Percentiles rank a stretch among this genome's conserved stretches.
Evolutionary conservation across 2,329 filamentous ascomycete genomes (phyloP).

Genomic region (Penicillium griseofulvum): DNA sequence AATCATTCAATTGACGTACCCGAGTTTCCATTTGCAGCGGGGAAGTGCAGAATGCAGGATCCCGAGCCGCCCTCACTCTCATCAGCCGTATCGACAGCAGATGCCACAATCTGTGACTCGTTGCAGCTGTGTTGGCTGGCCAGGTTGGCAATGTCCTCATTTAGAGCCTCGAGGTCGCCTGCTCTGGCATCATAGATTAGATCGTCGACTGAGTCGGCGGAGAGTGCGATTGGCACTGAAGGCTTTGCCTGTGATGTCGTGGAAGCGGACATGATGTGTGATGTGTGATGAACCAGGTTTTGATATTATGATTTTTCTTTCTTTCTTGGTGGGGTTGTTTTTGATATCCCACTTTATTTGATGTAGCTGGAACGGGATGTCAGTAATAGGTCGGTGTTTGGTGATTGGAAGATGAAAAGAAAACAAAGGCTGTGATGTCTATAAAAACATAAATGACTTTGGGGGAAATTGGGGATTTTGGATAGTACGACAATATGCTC

Average conservation of each 20-base stretch:
- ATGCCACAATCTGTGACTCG: slow-evolving; percentile 63
- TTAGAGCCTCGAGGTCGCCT: slow-evolving; percentile 71
- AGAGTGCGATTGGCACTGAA: slow-evolving; percentile 45
- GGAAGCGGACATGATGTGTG: slow-evolving; percentile 14
- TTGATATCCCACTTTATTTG: slow-evolving; percentile 5
- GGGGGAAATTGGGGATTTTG: not conserved
- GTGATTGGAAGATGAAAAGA: not conserved
- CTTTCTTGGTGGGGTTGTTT: slow-evolving; percentile 5
- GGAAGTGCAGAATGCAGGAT: slow-evolving; percentile 71
- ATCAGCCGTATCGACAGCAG: slow-evolving; percentile 70
- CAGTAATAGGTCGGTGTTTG: not conserved
- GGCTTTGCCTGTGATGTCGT: slow-evolving; percentile 17
- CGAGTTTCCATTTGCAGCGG: slow-evolving; percentile 81
- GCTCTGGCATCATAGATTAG: slow-evolving; percentile 81
- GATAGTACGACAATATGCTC: not conserved
- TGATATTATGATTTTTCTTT: slow-evolving; percentile 5
- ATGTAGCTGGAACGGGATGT: slow-evolving; percentile 1
- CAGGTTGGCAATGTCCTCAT: slow-evolving; percentile 57
- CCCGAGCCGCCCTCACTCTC: slow-evolving; percentile 63
- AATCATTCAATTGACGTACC: slow-evolving; percentile 52
- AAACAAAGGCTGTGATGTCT: not conserved
- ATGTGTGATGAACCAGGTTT: not conserved
- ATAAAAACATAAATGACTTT: not conserved
- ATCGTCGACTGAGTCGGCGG: slow-evolving; percentile 83
- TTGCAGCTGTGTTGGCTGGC: slow-evolving; percentile 60